Base-by-base conservation (phyloP, 2,329 filamentous ascomycete species). In the Talaromyces albobiverticillius region DNA sequence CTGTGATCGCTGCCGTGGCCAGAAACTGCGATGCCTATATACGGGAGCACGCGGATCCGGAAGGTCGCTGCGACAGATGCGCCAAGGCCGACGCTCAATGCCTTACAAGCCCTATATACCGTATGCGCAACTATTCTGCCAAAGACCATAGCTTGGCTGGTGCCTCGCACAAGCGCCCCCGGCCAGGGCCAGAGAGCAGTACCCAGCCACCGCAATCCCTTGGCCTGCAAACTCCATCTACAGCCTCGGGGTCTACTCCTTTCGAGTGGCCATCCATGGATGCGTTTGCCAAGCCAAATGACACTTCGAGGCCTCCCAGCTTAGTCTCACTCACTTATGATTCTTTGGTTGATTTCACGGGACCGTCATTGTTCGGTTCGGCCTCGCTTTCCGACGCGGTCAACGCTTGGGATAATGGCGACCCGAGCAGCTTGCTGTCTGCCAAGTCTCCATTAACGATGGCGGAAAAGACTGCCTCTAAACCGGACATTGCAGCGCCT, bases 81-180 rank as follows among this genome's bases (percentile, higher is more conserved):
- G 25, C 22, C 3, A 46, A 46, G n/a, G 43, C 43, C n/a, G 14
- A 46, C 29, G 43, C n/a, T 11, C 20, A 46, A 16, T 46, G 43
- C 25, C 25, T 46, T 32, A 46, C 43, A 31, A 46, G 43, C 10
- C 43, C 43, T 3, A 46, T 32, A 16, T 46, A 18, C 25, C 22
- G 43, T 13, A 46, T 46, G 43, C 43, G 43, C 43, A 46, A 46
- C 43, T 46, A 46, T 16, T 29, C 18, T 4, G n/a, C 25, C 42
- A 46, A 29, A 31, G 23, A 46, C 42, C n/a, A n/a, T n/a, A n/a
- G n/a, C n/a, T n/a, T n/a, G n/a, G n/a, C n/a, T n/a, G n/a, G n/a
- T 11, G n/a, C 10, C 3, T 29, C 43, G n/a, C 43, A 14, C n/a
- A 46, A 46, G 18, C 43, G 43, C 25, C 43, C 9, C 13, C 43